Percentiles rank a stretch among this genome's conserved stretches.
Evolutionary conservation across 352 stramenopile species (phyloP).

Genomic region (Achlya hypogyna): DNA sequence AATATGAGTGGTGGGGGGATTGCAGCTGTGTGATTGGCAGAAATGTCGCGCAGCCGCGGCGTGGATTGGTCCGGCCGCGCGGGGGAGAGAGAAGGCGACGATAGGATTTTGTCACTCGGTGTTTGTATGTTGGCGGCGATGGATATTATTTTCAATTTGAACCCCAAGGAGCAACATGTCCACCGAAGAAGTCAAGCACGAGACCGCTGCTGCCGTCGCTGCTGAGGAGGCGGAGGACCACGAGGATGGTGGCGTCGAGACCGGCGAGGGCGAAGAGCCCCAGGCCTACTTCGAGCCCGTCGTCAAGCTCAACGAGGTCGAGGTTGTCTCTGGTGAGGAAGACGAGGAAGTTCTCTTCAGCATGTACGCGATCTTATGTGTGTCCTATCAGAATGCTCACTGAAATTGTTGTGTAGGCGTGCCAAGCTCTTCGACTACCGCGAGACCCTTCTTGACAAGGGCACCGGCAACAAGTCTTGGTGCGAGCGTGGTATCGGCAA

Average conservation of each 20-base stretch:
- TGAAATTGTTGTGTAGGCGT: constrained; percentile 41
- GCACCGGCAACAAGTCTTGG: constrained; percentile 96
- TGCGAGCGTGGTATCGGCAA: constrained; percentile 95
- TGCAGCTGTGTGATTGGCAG: not conserved
- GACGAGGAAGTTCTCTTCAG: constrained; percentile 94
- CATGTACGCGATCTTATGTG: constrained; percentile 41
- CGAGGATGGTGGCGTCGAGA: constrained; percentile 38
- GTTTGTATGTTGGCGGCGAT: not conserved
- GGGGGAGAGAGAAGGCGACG: not conserved
- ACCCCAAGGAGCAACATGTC: constrained; percentile 30
- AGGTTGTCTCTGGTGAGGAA: constrained; percentile 96
- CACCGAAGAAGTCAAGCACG: constrained; percentile 61
- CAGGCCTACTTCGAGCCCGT: constrained; percentile 85
- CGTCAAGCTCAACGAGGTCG: constrained; percentile 87
- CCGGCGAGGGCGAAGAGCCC: constrained; percentile 70
- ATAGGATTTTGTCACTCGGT: not conserved
- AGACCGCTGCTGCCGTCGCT: constrained; percentile 48
- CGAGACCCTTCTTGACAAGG: constrained; percentile 96
- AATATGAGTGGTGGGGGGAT: not conserved
- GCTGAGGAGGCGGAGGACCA: constrained; percentile 36
- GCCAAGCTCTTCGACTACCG: constrained; percentile 96
- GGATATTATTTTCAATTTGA: constrained; percentile 6
- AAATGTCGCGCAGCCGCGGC: not conserved
- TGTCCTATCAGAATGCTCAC: not conserved
- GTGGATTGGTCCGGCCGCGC: not conserved